Evolutionary conservation across 441 rosid species (phyloP), one percentile per base, ranked within the genome.

Genomic region (Lepidium campestre): DNA sequence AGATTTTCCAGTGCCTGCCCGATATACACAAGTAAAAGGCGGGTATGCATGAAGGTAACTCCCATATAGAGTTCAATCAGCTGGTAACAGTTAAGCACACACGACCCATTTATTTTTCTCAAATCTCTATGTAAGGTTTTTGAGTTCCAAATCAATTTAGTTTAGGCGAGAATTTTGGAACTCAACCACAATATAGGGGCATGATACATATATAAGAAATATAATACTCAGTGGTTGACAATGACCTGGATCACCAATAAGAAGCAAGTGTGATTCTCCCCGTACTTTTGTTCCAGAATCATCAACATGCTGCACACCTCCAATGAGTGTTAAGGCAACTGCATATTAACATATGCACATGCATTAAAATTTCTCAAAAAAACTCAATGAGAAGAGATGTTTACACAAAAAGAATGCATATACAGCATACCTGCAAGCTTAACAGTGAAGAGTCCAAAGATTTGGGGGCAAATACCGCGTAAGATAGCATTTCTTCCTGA

Each of bases 381-480:
- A 63, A 36, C 27, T 50, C 44, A 31, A 14, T n/a, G n/a, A 32
- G 23, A 22, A 45, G 61, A 31, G n/a, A 73, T 17, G 66, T 49
- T 57, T 25, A 40, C 58, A 32, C 31, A 50, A 18, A 5, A 7
- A 32, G 54, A 10, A 57, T 50, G 69, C 72, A 39, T 8, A 39
- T 8, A 46, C 7, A 57, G 17, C 35, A 29, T 61, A 94, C 97
- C 98, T 75, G 99, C 96, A 55, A 94, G 94, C 81, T 94, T 94
- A 79, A 94, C 94, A n/a, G 97, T 94, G 85, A 94, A 91, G 65
- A 94, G 96, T 65, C 99, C 99, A 83, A 94, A 88, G 57, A 94
- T 71, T 80, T 94, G 99, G 32, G 99, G 99, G 77, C 97, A 94
- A 76, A 91, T 75, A 68, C 89, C 97, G 71, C 76, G 82, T 55